Evolutionary conservation across 2,329 filamentous ascomycete genomes (phyloP), one percentile per base, ranked within the genome.

Genomic region (Apiospora saccharicola): DNA sequence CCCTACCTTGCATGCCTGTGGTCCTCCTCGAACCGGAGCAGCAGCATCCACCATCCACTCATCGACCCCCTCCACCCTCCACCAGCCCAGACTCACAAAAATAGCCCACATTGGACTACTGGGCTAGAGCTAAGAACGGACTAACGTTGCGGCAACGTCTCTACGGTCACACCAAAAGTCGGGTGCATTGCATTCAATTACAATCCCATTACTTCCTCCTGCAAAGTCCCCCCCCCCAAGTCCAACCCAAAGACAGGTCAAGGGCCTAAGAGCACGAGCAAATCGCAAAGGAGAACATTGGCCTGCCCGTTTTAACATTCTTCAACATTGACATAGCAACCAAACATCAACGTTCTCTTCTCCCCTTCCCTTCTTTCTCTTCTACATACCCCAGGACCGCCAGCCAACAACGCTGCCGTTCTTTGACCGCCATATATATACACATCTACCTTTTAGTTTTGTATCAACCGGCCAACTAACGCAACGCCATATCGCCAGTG

Each of bases 241-340:
- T 57, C 53, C 53, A 57, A 57, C 51, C 51, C 24, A 57, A 26
- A 57, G 51, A 30, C 30, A 61, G 53, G 57, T 64, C 57, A 22
- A 64, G 34, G 34, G 30, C 57, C 57, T 34, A n/a, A 64, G 19
- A 64, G 57, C 57, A 64, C 57, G 57, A 64, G 30, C 57, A 64
- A 64, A 64, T 64, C 57, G 57, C 57, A 64, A 64, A 64, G 57
- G 57, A 64, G 57, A 64, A 64, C 34, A 64, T 64, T 64, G 57
- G 57, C 57, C 57, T 64, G 57, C 34, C 34, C 16, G 30, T 64
- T 64, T 34, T 34, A 64, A 41, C 57, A 64, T 64, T 64, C 57
- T 64, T 64, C 57, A 64, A 41, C 57, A 64, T 68, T 47, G 67
- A 68, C 67, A 68, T 47, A 68, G 67, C 67, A 68, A 68, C 67